A percentile compares a stretch with the other conserved stretches of the same genome.
These are phyloP conservation scores for Russula earlei DNA, from an alignment of 768 basidiomycete species.

Conservation along the genomic window DNA sequence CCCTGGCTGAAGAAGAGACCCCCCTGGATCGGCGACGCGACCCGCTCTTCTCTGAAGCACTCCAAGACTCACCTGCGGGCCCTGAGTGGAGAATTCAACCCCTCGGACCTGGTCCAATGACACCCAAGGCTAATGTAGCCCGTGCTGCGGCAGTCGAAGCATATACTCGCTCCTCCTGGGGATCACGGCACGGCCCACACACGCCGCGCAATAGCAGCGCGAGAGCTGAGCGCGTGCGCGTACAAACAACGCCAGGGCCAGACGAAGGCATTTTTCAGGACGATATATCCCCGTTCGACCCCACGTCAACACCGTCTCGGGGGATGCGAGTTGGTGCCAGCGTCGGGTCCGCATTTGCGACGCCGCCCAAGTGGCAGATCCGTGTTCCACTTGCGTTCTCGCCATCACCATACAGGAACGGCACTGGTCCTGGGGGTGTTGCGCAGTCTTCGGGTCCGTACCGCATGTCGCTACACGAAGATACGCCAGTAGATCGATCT, in stretches of 20 bases:
- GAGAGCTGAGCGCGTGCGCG: slow-evolving; percentile 26
- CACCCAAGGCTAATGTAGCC: slow-evolving; percentile 29
- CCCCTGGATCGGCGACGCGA: slow-evolving; percentile 37
- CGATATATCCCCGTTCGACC: slow-evolving; percentile 62
- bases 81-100: slow-evolving; percentile 35
- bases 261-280: slow-evolving; percentile 23
- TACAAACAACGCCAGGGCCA: slow-evolving; percentile 23
- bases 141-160: slow-evolving; percentile 10
- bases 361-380: slow-evolving; percentile 18
- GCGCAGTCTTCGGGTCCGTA: not conserved
- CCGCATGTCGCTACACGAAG: slow-evolving; percentile 1
- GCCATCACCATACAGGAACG: slow-evolving; percentile 1
- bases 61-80: slow-evolving; percentile 46
- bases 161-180: slow-evolving; percentile 33
- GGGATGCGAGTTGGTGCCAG: slow-evolving; percentile 37
- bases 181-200: slow-evolving; percentile 39
- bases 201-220: slow-evolving; percentile 46
- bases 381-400: not conserved
- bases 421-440: not conserved
- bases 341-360: slow-evolving; percentile 11
- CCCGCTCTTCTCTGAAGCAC: slow-evolving; percentile 44
- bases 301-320: slow-evolving; percentile 72
- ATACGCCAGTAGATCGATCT: slow-evolving; percentile 13
- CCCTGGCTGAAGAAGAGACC: slow-evolving; percentile 47
- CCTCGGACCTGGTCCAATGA: slow-evolving; percentile 32